Percentiles rank a stretch among this genome's conserved stretches.
Evolutionary conservation across 2,329 filamentous ascomycete genomes (phyloP).

Genomic region (Stemphylium lycopersici): DNA sequence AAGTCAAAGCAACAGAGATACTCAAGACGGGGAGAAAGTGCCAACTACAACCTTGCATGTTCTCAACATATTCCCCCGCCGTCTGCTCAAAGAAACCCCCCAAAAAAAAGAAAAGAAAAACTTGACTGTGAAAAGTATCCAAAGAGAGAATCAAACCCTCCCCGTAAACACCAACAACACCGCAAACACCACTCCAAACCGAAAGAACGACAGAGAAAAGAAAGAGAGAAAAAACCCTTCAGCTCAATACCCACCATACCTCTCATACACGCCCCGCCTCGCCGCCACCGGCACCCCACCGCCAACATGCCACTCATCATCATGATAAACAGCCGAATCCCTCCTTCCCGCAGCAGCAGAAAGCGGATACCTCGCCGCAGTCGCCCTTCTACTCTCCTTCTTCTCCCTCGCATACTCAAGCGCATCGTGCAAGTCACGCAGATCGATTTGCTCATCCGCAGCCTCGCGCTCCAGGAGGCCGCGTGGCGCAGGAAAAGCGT

Average conservation of each 20-base stretch:
- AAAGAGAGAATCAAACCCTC: too few relatives aligned
- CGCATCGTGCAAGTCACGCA: constrained; percentile 6
- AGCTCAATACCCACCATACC: not conserved
- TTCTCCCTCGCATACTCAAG: constrained; percentile 13
- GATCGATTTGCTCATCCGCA: not conserved
- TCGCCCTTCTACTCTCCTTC: not conserved
- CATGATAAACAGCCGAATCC: not conserved
- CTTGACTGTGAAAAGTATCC: too few relatives aligned
- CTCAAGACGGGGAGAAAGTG: too few relatives aligned
- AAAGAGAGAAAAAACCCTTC: not conserved
- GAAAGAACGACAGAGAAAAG: not conserved
- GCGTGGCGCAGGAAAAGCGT: not conserved
- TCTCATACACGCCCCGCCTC: not conserved
- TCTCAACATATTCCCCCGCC: too few relatives aligned
- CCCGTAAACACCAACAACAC: too few relatives aligned
- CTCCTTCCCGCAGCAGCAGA: not conserved
- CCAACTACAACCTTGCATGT: too few relatives aligned
- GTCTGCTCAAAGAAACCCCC: too few relatives aligned
- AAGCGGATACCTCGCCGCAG: not conserved
- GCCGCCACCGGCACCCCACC: not conserved
- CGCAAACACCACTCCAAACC: not conserved
- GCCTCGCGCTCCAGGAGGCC: not conserved
- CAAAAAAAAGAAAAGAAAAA: too few relatives aligned
- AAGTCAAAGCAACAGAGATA: not conserved
- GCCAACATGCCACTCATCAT: constrained; percentile 12